Percentiles rank a stretch among this genome's conserved stretches.
Conservation (phyloP, 257 asterid species). For the Solanum etuberosum region DNA sequence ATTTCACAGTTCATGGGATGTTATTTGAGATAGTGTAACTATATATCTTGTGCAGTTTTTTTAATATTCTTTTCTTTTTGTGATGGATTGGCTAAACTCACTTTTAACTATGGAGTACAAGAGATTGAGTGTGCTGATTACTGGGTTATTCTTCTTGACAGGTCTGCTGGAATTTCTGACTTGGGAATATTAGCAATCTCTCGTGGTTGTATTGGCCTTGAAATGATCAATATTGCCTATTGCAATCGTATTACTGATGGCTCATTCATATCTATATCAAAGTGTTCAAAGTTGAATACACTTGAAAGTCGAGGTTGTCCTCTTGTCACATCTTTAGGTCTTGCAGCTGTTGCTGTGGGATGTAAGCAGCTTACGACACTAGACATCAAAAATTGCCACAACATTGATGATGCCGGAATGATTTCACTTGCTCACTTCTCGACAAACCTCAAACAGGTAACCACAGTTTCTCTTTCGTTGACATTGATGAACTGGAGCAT, state of each 20-base stretch:
- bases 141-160: slow-evolving; percentile 13
- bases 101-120: background rate
- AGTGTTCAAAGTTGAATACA: slow-evolving; percentile 53
- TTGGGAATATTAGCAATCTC: slow-evolving; percentile 47
- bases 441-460: slow-evolving; percentile 80
- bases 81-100: background rate
- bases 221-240: slow-evolving; percentile 60
- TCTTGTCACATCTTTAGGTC: slow-evolving; percentile 58
- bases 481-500: background rate
- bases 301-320: slow-evolving; percentile 81
- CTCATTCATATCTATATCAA: slow-evolving; percentile 56
- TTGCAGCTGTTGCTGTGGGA: slow-evolving; percentile 60
- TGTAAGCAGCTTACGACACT: slow-evolving; percentile 60
- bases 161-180: slow-evolving; percentile 75
- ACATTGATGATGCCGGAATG: slow-evolving; percentile 69
- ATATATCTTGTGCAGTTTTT: background rate
- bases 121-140: background rate
- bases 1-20: background rate
- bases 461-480: background rate
- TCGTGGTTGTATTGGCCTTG: slow-evolving; percentile 62
- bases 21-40: background rate
- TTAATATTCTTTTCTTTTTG: background rate
- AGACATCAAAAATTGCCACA: slow-evolving; percentile 68
- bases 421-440: slow-evolving; percentile 62
- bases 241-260: slow-evolving; percentile 47